Conservation (phyloP, 208 protist species). For the Entamoeba invadens region DNA sequence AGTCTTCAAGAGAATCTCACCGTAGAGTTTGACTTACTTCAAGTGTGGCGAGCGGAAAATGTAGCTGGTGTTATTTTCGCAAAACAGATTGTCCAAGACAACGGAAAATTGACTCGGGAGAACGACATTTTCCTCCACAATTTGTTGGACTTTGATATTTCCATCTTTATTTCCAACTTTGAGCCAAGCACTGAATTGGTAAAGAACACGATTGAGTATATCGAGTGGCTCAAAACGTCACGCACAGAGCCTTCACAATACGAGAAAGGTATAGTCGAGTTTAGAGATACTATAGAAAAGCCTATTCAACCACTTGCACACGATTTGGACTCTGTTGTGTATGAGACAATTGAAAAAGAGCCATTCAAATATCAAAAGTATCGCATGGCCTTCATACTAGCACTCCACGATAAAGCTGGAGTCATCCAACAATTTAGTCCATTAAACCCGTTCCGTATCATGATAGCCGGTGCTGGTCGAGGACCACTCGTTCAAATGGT, state of each 20-base stretch:
- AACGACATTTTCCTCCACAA: neutral
- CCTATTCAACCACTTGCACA: neutral
- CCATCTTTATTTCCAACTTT: neutral
- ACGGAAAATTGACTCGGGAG: neutral
- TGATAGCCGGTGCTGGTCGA: constrained; percentile 12
- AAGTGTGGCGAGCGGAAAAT: neutral
- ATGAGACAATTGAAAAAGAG: constrained; percentile 3
- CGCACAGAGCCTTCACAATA: neutral
- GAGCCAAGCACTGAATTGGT: neutral
- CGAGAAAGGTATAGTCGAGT: neutral
- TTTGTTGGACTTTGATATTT: neutral
- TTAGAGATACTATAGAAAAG: constrained; percentile 2
- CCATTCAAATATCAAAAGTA: constrained; percentile 9
- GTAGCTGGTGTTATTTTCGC: neutral
- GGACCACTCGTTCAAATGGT: neutral
- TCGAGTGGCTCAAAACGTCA: neutral
- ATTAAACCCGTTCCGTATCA: neutral
- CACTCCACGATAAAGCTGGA: constrained; percentile 5
- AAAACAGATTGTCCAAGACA: neutral
- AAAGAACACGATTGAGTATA: neutral
- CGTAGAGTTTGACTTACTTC: neutral
- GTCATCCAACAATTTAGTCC: neutral
- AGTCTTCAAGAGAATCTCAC: neutral
- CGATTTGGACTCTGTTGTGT: neutral
- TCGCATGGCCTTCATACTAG: neutral